phyloP scores from a whole-genome alignment of 2,329 filamentous ascomycete species.

The Aspergillus udagawae region DNA sequence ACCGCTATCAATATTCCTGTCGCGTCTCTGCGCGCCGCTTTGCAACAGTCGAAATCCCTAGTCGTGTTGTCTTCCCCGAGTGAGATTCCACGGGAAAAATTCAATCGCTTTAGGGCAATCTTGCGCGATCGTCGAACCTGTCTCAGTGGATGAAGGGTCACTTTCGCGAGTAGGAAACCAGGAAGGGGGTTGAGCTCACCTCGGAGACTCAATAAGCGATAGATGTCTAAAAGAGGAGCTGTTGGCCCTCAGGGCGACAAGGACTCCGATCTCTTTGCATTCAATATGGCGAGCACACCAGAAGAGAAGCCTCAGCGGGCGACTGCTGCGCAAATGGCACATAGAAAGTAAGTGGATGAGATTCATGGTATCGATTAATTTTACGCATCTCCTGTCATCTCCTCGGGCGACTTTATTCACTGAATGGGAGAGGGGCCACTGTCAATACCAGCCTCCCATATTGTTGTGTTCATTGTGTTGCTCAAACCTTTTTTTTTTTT shows the following conservation, averaged over 20 bases:
- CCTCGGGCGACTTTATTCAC: conserved; percentile 1
- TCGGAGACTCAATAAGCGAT: conserved; percentile 25
- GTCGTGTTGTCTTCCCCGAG: not conserved
- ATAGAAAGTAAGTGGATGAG: conserved; percentile 49
- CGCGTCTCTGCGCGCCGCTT: conserved; percentile 5
- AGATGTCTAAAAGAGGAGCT: conserved; percentile 40
- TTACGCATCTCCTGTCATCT: conserved; percentile 4
- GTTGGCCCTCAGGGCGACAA: conserved; percentile 34
- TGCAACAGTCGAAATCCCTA: conserved; percentile 9
- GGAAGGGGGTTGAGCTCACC: conserved; percentile 19
- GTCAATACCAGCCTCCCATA: not conserved
- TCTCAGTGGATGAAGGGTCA: conserved; percentile 12
- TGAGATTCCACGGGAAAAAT: not conserved
- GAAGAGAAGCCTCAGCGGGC: conserved; percentile 48
- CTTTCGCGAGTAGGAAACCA: conserved; percentile 6
- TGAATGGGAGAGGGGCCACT: not conserved
- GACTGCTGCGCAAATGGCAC: conserved; percentile 52
- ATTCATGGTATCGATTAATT: conserved; percentile 13
- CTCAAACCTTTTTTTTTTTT: not conserved
- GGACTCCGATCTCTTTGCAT: conserved; percentile 25
- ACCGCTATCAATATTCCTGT: conserved; percentile 1
- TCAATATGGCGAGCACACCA: conserved; percentile 38
- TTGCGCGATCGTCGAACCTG: conserved; percentile 1
- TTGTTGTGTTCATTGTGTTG: conserved; percentile 2
- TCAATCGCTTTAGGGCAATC: not conserved